Conservation (phyloP, 306 rosid genomes). For the Medicago arabica region DNA sequence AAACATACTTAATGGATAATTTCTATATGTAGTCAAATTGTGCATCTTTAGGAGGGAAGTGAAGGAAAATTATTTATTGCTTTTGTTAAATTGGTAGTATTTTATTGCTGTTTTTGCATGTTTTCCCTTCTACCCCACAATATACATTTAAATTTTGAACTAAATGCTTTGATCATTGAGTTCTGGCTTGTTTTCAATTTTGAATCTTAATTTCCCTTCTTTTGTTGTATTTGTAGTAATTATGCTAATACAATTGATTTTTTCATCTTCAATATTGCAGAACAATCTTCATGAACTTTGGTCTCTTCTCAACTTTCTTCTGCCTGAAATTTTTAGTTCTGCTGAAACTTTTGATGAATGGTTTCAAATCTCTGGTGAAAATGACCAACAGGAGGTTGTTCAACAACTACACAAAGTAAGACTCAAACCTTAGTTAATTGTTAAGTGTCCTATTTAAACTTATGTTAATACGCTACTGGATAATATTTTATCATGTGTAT, state of each 20-base stretch:
- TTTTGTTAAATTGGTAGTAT: background rate
- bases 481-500: constrained; percentile 33
- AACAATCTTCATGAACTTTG: constrained; percentile 98
- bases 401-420: constrained; percentile 96
- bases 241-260: constrained; percentile 8
- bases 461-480: background rate
- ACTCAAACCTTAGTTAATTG: constrained; percentile 18
- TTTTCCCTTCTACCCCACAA: background rate
- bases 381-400: constrained; percentile 98
- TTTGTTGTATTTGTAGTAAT: background rate
- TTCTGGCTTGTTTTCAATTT: constrained; percentile 32
- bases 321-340: constrained; percentile 98
- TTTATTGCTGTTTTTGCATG: constrained; percentile 1
- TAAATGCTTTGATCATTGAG: background rate
- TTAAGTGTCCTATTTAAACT: constrained; percentile 1
- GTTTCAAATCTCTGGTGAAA: constrained; percentile 99
- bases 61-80: background rate
- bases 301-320: constrained; percentile 96
- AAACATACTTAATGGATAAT: background rate
- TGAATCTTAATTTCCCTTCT: constrained; percentile 3
- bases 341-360: constrained; percentile 99
- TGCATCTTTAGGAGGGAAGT: background rate
- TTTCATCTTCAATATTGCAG: constrained; percentile 49
- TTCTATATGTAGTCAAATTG: background rate
- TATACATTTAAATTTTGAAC: background rate